Evolutionary conservation across 176 grass and related monocot species (phyloP), one percentile per base, ranked within the genome.

Genomic region (Cenchrus americanus): DNA sequence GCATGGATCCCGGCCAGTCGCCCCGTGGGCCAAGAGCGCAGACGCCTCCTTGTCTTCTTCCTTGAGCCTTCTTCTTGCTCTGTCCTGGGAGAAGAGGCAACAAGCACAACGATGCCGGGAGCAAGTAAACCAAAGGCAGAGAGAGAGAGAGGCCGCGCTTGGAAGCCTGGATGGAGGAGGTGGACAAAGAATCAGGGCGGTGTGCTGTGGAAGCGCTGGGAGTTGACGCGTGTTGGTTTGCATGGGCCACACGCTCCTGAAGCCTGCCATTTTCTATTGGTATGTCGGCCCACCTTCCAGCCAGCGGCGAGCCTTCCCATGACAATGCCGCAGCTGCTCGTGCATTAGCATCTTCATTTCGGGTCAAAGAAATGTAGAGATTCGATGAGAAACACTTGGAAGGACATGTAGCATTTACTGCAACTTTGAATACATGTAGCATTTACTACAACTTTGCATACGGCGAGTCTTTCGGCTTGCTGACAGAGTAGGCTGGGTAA

Each of bases 1-100:
- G 84, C 96, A 98, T 98, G 59, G 77, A 63, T 52, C 62, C 47
- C 49, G 14, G 7, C 12, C 57, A 74, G 52, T 21, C 15, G 2
- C 34, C 34, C 34, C 34, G 34, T 37, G 34, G 34, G 34, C 34
- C 72, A 76, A 55, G 62, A 44, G 43, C 48, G 8, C 32, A 43
- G 41, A 12, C 32, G 34, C 10, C 50, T 17, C 46, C 30, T 22
- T 4, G 17, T 73, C 43, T 12, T 22, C 49, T 17, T 18, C 21
- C 14, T 42, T 17, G 3, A 7, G 27, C 27, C 27, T 18, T 70
- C 61, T 48, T 60, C 47, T 7, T 69, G 30, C 49, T 55, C 49
- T 49, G 21, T 14, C 14, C 51, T 22, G 52, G 10, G 55, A 22
- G 55, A 59, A 59, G 21, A 59, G 7, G 21, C 55, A 22, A 22